phyloP scores from a whole-genome alignment of 2,329 filamentous ascomycete genomes.

The Colletotrichum incanum region DNA sequence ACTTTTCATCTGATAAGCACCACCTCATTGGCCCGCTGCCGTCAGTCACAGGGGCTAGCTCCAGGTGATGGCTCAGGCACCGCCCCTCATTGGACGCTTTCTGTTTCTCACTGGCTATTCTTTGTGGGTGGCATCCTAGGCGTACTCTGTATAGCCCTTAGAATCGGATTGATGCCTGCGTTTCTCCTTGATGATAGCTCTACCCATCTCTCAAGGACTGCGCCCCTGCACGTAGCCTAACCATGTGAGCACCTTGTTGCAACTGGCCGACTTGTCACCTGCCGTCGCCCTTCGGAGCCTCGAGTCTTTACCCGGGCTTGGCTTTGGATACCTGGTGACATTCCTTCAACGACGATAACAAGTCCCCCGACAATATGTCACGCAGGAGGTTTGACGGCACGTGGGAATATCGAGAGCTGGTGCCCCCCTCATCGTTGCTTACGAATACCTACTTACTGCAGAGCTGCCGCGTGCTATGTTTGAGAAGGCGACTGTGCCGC shows the following conservation, averaged over 20 bases:
- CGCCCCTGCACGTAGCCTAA: neutral
- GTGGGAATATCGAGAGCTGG: neutral
- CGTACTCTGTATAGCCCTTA: neutral
- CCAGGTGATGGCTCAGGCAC: conserved; percentile 25
- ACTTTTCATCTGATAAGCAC: conserved; percentile 19
- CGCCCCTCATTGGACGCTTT: conserved; percentile 25
- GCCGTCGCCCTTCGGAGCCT: neutral
- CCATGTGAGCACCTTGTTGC: conserved; percentile 27
- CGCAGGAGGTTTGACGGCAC: neutral
- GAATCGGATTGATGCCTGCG: conserved; percentile 14
- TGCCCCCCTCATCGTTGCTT: neutral
- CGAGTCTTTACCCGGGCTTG: neutral
- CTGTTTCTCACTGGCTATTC: conserved; percentile 5
- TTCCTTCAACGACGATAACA: neutral
- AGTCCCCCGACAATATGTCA: neutral
- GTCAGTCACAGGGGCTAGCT: conserved; percentile 16
- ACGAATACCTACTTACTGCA: conserved; percentile 2
- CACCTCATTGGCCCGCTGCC: conserved; percentile 16
- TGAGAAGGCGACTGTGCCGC: conserved; percentile 7
- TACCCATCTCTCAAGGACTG: neutral
- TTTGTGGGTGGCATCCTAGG: conserved; percentile 11
- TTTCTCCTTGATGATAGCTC: neutral
- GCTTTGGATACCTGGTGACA: neutral
- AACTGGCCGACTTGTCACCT: conserved; percentile 18
- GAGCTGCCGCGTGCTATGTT: conserved; percentile 20